Evolutionary conservation across 495 filamentous ascomycete genomes (phyloP), one percentile per base, ranked within the genome.

Genomic region (Penicillium longicatenatum): DNA sequence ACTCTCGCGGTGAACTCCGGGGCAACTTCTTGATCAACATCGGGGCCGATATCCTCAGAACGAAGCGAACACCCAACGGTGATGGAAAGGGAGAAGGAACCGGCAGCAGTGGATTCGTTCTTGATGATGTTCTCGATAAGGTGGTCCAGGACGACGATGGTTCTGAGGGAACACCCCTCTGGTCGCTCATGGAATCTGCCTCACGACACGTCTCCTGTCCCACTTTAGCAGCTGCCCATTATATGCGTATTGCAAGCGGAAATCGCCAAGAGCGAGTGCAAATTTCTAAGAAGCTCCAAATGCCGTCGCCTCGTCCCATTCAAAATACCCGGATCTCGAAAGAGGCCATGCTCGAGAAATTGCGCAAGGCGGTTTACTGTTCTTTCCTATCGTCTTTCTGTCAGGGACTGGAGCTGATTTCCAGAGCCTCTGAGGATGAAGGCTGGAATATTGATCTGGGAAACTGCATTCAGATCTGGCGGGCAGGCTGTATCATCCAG

Each of bases 401-500:
- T 26, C 86, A 91, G 70, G 88, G 87, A 2, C 73, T 92, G 26
- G 82, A 86, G 60, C 69, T 90, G 43, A 88, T 92, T 56, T 81
- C 81, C 6, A 75, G 78, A 22, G 82, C 86, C 0, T 82, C 86
- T 48, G 74, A 79, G 31, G 77, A 83, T 29, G 79, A 90, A 61
- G 75, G 77, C 26, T 91, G 88, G 88, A 71, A 82, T 20, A 78
- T 91, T 55, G 74, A 86, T 58, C 77, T 85, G 29, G 71, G 72
- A 4, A 76, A 79, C 6, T 81, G 87, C 50, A 65, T 90, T 6
- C 81, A 87, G 62, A 85, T 91, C 60, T 91, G 88, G 89, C 82
- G 84, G 2, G 82, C 77, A 2, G 89, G 89, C 5, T 90, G 88
- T 66, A 90, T 92, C 69, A 90, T 91, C 64, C 79, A 86, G 63